A percentile compares a stretch with the other conserved stretches of the same genome.
phyloP scores from a whole-genome alignment of 2,329 filamentous ascomycete species.

The Hypoxylon sp. region DNA sequence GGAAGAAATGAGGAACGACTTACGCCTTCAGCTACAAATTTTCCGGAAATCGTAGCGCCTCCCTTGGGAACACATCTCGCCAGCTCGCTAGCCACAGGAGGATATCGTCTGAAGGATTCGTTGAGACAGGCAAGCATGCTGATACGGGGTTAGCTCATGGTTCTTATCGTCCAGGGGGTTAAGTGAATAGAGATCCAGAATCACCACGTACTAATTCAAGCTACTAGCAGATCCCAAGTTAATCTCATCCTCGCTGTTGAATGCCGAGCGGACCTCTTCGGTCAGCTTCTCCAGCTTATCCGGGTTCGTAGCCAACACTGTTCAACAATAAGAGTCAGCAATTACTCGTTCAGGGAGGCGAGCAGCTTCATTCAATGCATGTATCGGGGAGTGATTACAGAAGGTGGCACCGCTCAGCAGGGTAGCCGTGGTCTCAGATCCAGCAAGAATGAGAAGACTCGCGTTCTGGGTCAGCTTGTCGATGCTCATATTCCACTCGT shows the following conservation, averaged over 20 bases:
- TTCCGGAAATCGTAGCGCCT: conserved; percentile 40
- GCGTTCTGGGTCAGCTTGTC: conserved; percentile 39
- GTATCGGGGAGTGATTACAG: too few species aligned
- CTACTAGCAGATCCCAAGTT: conserved; percentile 45
- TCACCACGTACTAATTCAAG: conserved; percentile 47
- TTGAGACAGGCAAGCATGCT: conserved; percentile 53
- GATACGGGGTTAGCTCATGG: too few species aligned
- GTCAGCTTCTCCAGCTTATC: conserved; percentile 46
- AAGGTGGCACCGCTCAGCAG: conserved; percentile 52
- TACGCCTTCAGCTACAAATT: conserved; percentile 41
- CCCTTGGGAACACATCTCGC: conserved; percentile 41
- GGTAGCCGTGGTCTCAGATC: conserved; percentile 61
- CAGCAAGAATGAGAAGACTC: conserved; percentile 53
- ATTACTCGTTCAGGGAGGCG: too few species aligned
- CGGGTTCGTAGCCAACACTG: conserved; percentile 52
- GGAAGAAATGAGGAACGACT: conserved; percentile 15
- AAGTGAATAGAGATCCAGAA: background rate
- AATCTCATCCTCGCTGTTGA: conserved; percentile 52
- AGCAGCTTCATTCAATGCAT: too few species aligned
- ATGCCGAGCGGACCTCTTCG: conserved; percentile 51
- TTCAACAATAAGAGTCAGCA: too few species aligned
- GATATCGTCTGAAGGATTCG: conserved; percentile 55
- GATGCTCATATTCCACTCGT: conserved; percentile 37
- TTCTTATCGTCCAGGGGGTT: too few species aligned
- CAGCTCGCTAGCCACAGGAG: conserved; percentile 44